Conservation (phyloP, 805 yeast genomes). For the Saturnispora gosingensis region DNA sequence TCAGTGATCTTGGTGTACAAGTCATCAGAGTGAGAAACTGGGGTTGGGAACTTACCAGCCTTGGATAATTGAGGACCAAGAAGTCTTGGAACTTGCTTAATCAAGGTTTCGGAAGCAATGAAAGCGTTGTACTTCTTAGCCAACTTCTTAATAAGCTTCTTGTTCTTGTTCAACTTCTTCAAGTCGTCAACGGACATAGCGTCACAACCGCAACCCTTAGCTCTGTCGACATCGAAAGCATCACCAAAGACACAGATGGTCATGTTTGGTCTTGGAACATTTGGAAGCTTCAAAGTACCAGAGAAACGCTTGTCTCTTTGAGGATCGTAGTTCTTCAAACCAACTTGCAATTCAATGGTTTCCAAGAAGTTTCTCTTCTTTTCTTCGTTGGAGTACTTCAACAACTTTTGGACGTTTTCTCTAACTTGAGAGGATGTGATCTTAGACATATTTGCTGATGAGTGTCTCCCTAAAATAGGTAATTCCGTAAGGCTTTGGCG, state of each 20-base stretch:
- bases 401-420: slow-evolving; percentile 88
- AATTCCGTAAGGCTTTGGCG: slow-evolving; percentile 36
- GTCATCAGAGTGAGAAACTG: slow-evolving; percentile 99
- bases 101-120: slow-evolving; percentile 97
- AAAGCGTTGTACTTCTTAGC: slow-evolving; percentile 99
- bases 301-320: slow-evolving; percentile 99
- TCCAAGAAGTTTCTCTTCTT: slow-evolving; percentile 99
- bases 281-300: slow-evolving; percentile 96
- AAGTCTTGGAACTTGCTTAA: slow-evolving; percentile 99
- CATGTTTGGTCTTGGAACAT: slow-evolving; percentile 99
- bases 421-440: slow-evolving; percentile 89
- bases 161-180: slow-evolving; percentile 99
- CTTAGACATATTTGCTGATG: slow-evolving; percentile 56
- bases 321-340: slow-evolving; percentile 99
- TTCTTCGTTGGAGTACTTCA: slow-evolving; percentile 84
- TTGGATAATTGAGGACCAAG: slow-evolving; percentile 99
- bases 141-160: slow-evolving; percentile 98
- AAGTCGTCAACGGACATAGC: slow-evolving; percentile 99
- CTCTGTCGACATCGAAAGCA: slow-evolving; percentile 99
- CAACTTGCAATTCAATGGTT: slow-evolving; percentile 99
- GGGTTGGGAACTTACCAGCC: slow-evolving; percentile 99
- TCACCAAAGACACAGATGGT: slow-evolving; percentile 99
- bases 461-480: slow-evolving; percentile 71
- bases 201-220: slow-evolving; percentile 97
- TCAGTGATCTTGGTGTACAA: slow-evolving; percentile 91